Percentiles rank a stretch among this genome's conserved stretches.
These are phyloP conservation scores for Scytalidium lignicola DNA, from an alignment of 2,329 filamentous ascomycete species.

Conservation along the genomic window DNA sequence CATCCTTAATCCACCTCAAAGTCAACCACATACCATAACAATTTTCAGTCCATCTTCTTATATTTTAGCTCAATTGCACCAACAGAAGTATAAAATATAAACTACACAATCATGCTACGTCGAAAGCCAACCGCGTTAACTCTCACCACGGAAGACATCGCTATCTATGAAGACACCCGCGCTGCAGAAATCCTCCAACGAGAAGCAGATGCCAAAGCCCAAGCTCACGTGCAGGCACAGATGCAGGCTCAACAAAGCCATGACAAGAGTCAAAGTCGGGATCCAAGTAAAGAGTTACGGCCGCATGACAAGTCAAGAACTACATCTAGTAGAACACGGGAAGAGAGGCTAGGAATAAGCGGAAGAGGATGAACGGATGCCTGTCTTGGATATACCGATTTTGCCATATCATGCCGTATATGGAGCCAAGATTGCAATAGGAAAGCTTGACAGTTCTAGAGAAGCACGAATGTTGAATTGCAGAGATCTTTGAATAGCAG, in stretches of 20 bases:
- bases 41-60: not conserved
- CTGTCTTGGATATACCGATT: not conserved
- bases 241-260: conserved; percentile 16
- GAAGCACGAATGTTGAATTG: not conserved
- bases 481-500: not conserved
- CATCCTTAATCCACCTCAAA: too few relatives aligned
- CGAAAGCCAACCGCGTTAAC: conserved; percentile 62
- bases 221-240: conserved; percentile 15
- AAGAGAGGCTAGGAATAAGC: conserved; percentile 30
- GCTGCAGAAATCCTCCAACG: conserved; percentile 27
- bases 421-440: too few relatives aligned
- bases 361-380: conserved; percentile 10
- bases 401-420: too few relatives aligned
- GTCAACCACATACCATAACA: too few relatives aligned
- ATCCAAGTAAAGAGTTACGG: conserved; percentile 17
- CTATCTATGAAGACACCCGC: conserved; percentile 62
- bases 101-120: conserved; percentile 51
- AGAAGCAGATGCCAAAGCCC: conserved; percentile 19
- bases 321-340: conserved; percentile 25
- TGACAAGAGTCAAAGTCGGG: conserved; percentile 11
- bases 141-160: conserved; percentile 66
- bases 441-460: too few relatives aligned
- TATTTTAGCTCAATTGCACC: not conserved
- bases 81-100: not conserved
- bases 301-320: conserved; percentile 14